Evolutionary conservation across 2,329 filamentous ascomycete genomes (phyloP).

Genomic region (Mycogone perniciosa): DNA sequence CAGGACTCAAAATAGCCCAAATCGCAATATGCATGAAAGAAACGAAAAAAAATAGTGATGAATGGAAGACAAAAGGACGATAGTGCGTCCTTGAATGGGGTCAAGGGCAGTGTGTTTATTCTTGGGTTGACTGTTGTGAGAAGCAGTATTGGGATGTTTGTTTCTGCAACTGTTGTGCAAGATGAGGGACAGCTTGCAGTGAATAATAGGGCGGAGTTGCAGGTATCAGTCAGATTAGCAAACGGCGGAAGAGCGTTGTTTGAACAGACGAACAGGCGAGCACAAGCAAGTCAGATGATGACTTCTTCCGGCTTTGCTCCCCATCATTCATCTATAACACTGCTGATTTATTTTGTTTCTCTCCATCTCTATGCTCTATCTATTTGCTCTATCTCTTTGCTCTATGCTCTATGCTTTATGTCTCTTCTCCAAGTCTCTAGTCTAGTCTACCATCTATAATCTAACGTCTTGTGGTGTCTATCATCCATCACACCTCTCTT

Average conservation of each 20-base stretch:
- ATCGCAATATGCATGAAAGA: too few species aligned
- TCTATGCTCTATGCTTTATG: background rate
- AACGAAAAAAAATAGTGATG: too few species aligned
- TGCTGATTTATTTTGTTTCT: background rate
- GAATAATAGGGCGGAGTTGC: background rate
- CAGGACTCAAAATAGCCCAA: too few species aligned
- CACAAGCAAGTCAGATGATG: background rate
- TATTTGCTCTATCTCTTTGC: background rate
- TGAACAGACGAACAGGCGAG: background rate
- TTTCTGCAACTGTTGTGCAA: background rate
- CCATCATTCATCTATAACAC: background rate
- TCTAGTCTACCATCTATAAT: slow-evolving; percentile 3
- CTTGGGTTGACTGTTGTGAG: background rate
- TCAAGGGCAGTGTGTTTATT: too few species aligned
- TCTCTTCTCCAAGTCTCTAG: background rate
- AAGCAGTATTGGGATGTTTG: background rate
- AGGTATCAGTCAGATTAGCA: background rate
- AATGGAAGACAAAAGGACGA: too few species aligned
- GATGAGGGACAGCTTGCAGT: background rate
- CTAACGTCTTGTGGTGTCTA: background rate
- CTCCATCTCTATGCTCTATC: background rate
- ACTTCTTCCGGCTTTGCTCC: background rate
- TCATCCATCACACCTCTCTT: slow-evolving; percentile 1
- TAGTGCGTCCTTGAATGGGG: too few species aligned
- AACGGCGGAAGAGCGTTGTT: background rate